These are phyloP conservation scores for Acacia melanoxylon DNA, from an alignment of 306 rosid species.

Conservation along the genomic window DNA sequence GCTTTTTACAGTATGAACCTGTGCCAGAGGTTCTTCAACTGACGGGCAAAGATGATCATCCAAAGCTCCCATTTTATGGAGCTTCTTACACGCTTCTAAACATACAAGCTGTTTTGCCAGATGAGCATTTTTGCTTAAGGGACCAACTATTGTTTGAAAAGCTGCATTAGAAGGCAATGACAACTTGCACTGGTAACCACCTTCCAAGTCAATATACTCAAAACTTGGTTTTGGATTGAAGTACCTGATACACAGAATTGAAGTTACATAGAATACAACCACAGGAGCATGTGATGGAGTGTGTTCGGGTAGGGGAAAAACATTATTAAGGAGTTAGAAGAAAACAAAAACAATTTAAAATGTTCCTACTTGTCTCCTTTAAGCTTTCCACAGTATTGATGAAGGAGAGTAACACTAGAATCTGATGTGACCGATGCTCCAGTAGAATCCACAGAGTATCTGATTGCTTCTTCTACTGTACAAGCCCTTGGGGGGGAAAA, in stretches of 20 bases:
- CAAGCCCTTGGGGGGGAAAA: conserved; percentile 37
- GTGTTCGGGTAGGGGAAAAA: neutral
- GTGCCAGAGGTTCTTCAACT: conserved; percentile 44
- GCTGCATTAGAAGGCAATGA: conserved; percentile 77
- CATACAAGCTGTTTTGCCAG: conserved; percentile 78
- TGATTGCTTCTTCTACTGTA: conserved; percentile 34
- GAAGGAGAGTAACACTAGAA: conserved; percentile 63
- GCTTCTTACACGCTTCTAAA: conserved; percentile 90
- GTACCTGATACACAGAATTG: conserved; percentile 51
- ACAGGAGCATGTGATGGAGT: conserved; percentile 7
- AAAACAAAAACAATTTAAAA: conserved; percentile 4
- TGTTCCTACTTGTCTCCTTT: conserved; percentile 64
- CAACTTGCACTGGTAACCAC: conserved; percentile 55
- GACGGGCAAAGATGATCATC: conserved; percentile 78
- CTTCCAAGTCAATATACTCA: conserved; percentile 42
- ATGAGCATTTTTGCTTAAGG: conserved; percentile 51
- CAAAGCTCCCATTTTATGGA: conserved; percentile 82
- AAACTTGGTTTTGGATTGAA: conserved; percentile 58
- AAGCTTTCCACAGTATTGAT: conserved; percentile 71
- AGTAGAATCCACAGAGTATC: conserved; percentile 64
- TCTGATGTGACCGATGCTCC: conserved; percentile 76
- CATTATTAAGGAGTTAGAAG: conserved; percentile 22
- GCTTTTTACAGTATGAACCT: conserved; percentile 36
- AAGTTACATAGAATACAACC: conserved; percentile 34
- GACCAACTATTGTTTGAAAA: conserved; percentile 70